phyloP scores from a whole-genome alignment of 495 filamentous ascomycete genomes.

The Aspergillus affinis region DNA sequence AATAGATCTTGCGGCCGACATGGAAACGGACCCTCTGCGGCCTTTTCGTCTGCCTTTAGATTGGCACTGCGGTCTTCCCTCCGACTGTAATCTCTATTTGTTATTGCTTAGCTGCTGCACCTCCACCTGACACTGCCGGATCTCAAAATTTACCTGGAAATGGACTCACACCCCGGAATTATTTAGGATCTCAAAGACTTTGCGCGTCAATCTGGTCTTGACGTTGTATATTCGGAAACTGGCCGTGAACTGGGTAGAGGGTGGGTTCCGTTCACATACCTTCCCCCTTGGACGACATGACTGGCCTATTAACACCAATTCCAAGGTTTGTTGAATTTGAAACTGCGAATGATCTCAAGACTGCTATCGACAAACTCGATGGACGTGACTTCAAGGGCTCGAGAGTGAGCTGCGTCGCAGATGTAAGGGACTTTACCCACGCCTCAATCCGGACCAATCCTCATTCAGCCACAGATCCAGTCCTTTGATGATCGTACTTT shows the following conservation, averaged over 20 bases:
- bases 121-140: conserved; percentile 26
- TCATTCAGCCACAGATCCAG: conserved; percentile 52
- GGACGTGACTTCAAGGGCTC: conserved; percentile 85
- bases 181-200: conserved; percentile 98
- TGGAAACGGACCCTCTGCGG: conserved; percentile 12
- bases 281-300: conserved; percentile 8
- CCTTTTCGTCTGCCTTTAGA: conserved; percentile 1
- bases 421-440: conserved; percentile 58
- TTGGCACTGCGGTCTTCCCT: background rate
- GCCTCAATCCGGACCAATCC: conserved; percentile 22
- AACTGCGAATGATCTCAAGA: conserved; percentile 82
- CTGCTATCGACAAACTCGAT: conserved; percentile 91
- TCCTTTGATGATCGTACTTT: conserved; percentile 62
- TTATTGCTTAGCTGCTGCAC: conserved; percentile 4
- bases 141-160: conserved; percentile 35
- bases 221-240: conserved; percentile 98
- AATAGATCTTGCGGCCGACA: background rate
- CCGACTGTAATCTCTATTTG: conserved; percentile 5
- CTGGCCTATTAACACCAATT: conserved; percentile 29
- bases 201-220: conserved; percentile 91
- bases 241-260: conserved; percentile 91
- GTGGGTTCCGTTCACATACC: conserved; percentile 53
- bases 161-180: conserved; percentile 41
- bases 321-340: conserved; percentile 96
- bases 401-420: conserved; percentile 76